Evolutionary conservation across 2,329 filamentous ascomycete species (phyloP).

Genomic region (Trichothecium sympodiale): DNA sequence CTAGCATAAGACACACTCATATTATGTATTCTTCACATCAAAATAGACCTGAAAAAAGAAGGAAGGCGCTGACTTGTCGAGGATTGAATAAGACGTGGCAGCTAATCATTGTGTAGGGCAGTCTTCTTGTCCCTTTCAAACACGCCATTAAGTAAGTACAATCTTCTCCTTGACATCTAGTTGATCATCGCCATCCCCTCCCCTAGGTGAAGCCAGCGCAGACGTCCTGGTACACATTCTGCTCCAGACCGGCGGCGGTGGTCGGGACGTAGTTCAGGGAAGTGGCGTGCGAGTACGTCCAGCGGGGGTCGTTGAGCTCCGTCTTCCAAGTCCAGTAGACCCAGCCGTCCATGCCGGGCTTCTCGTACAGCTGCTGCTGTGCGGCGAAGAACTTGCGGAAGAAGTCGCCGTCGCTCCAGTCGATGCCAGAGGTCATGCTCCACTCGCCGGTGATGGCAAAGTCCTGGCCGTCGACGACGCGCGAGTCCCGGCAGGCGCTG

Average conservation of each 20-base stretch:
- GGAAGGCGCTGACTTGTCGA: too few relatives aligned
- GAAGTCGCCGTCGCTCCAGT: slow-evolving; percentile 32
- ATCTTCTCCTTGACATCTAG: too few relatives aligned
- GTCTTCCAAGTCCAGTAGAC: slow-evolving; percentile 50
- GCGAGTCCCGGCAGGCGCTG: slow-evolving; percentile 32
- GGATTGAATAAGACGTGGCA: too few relatives aligned
- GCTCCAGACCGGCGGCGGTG: slow-evolving; percentile 11
- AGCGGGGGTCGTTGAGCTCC: slow-evolving; percentile 17
- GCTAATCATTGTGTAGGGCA: too few relatives aligned
- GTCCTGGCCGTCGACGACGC: slow-evolving; percentile 20
- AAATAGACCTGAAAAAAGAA: too few relatives aligned
- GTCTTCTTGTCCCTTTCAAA: too few relatives aligned
- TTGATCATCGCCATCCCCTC: too few relatives aligned
- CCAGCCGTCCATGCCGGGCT: slow-evolving; percentile 35
- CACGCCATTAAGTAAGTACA: too few relatives aligned
- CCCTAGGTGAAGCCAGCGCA: slow-evolving; percentile 9
- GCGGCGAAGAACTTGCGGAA: slow-evolving; percentile 47
- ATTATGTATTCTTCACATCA: too few relatives aligned
- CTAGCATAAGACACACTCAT: too few relatives aligned
- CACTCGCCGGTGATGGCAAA: slow-evolving; percentile 45
- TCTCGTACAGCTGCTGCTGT: slow-evolving; percentile 43
- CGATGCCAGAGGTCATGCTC: slow-evolving; percentile 35
- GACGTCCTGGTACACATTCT: slow-evolving; percentile 15
- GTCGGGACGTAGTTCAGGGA: slow-evolving; percentile 11
- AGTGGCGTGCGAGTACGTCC: slow-evolving; percentile 16